These are phyloP conservation scores for Blastocystis sp. DNA, from an alignment of 352 stramenopile species.

Conservation along the genomic window DNA sequence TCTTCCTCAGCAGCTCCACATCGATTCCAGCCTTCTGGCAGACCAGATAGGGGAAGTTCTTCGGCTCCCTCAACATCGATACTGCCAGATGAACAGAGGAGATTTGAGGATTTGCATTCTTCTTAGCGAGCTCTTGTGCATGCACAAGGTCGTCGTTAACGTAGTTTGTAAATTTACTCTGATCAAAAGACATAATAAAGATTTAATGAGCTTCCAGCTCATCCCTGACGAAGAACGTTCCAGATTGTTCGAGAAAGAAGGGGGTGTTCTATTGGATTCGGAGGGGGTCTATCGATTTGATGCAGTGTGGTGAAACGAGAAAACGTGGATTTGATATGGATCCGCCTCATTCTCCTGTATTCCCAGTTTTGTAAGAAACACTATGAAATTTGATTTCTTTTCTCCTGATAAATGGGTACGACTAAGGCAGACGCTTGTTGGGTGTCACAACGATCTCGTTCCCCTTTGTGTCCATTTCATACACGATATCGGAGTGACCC, in stretches of 20 bases:
- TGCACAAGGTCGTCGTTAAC: slow-evolving; percentile 32
- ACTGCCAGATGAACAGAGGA: slow-evolving; percentile 73
- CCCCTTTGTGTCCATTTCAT: background rate
- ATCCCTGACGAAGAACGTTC: background rate
- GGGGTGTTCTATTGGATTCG: background rate
- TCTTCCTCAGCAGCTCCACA: slow-evolving; percentile 74
- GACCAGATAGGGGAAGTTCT: slow-evolving; percentile 76
- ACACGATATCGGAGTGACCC: background rate
- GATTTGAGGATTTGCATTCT: slow-evolving; percentile 51
- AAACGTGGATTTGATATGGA: no score
- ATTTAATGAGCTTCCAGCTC: background rate
- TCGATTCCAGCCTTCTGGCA: slow-evolving; percentile 76
- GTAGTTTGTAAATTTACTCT: slow-evolving; percentile 19
- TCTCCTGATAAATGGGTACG: background rate
- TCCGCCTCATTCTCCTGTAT: no score
- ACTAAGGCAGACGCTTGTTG: background rate
- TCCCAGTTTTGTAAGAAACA: no score
- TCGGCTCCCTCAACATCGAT: slow-evolving; percentile 77
- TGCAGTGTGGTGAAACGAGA: no score
- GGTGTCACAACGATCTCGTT: slow-evolving; percentile 2
- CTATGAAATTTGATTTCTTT: background rate
- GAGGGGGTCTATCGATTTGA: no score
- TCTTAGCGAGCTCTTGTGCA: slow-evolving; percentile 42
- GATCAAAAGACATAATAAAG: slow-evolving; percentile 45
- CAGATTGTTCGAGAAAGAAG: background rate